Percentiles rank a stretch among this genome's conserved stretches.
phyloP scores from a whole-genome alignment of 2,329 filamentous ascomycete genomes.

The Graphium sp. region DNA sequence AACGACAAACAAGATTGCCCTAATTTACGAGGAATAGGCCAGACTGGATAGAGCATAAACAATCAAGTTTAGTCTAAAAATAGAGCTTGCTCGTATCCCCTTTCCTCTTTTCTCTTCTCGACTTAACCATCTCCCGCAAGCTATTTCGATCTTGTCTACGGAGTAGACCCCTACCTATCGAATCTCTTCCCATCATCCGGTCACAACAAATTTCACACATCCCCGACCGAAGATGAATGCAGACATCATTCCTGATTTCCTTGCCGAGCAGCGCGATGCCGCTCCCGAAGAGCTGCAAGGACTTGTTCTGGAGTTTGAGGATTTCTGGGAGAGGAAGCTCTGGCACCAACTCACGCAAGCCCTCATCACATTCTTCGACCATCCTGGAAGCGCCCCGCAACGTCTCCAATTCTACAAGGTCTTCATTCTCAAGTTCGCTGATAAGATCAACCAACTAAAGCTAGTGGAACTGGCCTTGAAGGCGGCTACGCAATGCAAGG shows the following conservation, averaged over 20 bases:
- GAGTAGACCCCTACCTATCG: no score
- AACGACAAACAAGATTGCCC: no score
- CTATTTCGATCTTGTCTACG: conserved; percentile 4
- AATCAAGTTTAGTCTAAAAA: no score
- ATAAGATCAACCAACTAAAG: conserved; percentile 98
- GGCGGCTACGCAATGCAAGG: conserved; percentile 69
- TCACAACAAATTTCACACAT: no score
- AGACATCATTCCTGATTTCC: conserved; percentile 82
- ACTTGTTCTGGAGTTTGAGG: conserved; percentile 82
- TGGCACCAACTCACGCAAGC: conserved; percentile 96
- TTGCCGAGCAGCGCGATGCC: conserved; percentile 74
- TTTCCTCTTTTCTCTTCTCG: background rate
- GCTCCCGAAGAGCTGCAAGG: conserved; percentile 78
- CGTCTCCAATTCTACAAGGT: conserved; percentile 82
- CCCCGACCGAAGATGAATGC: no score
- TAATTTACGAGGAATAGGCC: no score
- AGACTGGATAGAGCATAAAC: no score
- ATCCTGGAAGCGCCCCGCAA: conserved; percentile 65
- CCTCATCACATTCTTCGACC: conserved; percentile 74
- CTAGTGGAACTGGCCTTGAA: conserved; percentile 80
- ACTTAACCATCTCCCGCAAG: background rate
- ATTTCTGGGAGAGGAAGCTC: conserved; percentile 94
- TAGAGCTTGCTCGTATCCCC: no score
- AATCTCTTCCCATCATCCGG: background rate
- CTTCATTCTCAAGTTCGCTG: conserved; percentile 90